Conservation (phyloP, 1,139 yeast genomes). For the Hemisphaericaspora xylofermentans region DNA sequence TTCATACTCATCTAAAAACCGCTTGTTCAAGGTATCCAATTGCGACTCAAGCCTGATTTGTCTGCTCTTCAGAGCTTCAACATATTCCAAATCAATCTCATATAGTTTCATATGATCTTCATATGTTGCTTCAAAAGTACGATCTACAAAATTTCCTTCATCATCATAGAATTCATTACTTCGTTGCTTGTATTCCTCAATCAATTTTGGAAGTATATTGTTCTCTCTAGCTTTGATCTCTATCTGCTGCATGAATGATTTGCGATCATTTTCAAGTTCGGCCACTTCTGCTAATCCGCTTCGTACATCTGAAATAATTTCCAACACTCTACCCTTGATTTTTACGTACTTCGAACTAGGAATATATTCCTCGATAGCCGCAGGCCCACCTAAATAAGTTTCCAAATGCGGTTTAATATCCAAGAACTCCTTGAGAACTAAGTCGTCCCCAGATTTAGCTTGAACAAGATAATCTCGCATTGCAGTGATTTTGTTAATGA, state of each 20-base stretch:
- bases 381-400: slow-evolving; percentile 44
- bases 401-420: slow-evolving; percentile 44
- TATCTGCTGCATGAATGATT: slow-evolving; percentile 38
- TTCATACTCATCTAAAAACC: slow-evolving; percentile 29
- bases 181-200: slow-evolving; percentile 42
- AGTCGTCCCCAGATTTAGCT: slow-evolving; percentile 63
- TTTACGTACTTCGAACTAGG: slow-evolving; percentile 49
- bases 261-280: slow-evolving; percentile 32
- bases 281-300: slow-evolving; percentile 30
- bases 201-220: slow-evolving; percentile 51
- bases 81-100: slow-evolving; percentile 37
- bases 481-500: slow-evolving; percentile 39
- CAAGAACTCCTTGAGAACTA: slow-evolving; percentile 43
- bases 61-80: slow-evolving; percentile 34
- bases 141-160: slow-evolving; percentile 23
- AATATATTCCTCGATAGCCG: slow-evolving; percentile 41
- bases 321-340: slow-evolving; percentile 40
- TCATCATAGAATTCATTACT: slow-evolving; percentile 18
- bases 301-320: slow-evolving; percentile 42
- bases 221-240: slow-evolving; percentile 47
- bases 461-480: slow-evolving; percentile 52
- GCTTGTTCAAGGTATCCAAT: slow-evolving; percentile 40
- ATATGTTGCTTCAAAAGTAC: slow-evolving; percentile 32
- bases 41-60: slow-evolving; percentile 46
- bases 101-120: slow-evolving; percentile 40